Percentiles rank a stretch among this genome's conserved stretches.
phyloP scores from a whole-genome alignment of 768 basidiomycete species.

The Kwoniella europaea region DNA sequence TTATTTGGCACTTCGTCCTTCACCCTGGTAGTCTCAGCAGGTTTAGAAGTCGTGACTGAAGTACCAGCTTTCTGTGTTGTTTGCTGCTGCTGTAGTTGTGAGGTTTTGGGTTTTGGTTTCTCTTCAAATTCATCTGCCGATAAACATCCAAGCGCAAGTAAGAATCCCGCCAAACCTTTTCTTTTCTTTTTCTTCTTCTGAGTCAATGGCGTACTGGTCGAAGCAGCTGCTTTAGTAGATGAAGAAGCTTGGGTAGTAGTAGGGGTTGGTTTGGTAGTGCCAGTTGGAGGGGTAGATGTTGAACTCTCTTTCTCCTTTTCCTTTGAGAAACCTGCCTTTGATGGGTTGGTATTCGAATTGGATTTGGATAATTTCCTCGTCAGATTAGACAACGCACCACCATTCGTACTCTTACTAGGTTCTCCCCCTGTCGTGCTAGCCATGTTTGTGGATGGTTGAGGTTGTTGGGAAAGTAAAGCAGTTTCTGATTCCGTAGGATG shows the following conservation, averaged over 20 bases:
- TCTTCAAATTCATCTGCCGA: constrained; percentile 53
- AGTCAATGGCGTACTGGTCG: constrained; percentile 19
- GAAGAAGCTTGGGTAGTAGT: constrained; percentile 9
- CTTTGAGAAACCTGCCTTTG: background rate
- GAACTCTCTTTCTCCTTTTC: constrained; percentile 9
- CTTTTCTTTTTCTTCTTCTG: constrained; percentile 50
- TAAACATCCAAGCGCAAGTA: constrained; percentile 49
- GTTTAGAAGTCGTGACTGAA: constrained; percentile 8
- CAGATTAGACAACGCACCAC: constrained; percentile 18
- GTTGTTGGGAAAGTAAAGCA: constrained; percentile 19
- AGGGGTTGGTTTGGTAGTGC: background rate
- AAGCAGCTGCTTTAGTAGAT: constrained; percentile 17
- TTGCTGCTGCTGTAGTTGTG: background rate
- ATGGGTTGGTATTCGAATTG: background rate
- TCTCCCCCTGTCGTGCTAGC: constrained; percentile 5
- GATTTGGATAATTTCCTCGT: constrained; percentile 27
- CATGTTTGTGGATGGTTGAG: constrained; percentile 3
- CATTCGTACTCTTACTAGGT: constrained; percentile 10
- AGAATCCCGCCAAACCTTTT: constrained; percentile 44
- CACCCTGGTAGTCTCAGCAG: background rate
- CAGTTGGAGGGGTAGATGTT: constrained; percentile 2
- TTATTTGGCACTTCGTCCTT: background rate
- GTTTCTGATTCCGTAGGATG: constrained; percentile 30
- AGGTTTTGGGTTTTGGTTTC: constrained; percentile 15
- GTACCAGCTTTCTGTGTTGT: constrained; percentile 23